Evolutionary conservation across 2,329 filamentous ascomycete species (phyloP).

Genomic region (Pseudogymnoascus sp.): DNA sequence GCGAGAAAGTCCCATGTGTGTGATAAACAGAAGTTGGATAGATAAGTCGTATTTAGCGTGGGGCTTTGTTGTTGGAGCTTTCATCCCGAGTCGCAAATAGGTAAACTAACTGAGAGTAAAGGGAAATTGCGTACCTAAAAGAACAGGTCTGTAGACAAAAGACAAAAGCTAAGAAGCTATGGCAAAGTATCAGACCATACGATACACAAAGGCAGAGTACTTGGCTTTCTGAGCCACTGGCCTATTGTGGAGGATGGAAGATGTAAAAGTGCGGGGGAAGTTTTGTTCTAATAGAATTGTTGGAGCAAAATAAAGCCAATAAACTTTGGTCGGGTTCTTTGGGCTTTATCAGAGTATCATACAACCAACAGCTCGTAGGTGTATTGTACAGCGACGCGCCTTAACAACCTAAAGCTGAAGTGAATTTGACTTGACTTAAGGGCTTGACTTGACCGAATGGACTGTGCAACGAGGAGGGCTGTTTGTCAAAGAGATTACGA

Average conservation of each 20-base stretch:
- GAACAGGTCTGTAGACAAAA: not conserved
- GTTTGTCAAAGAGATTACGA: not conserved
- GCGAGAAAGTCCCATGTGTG: not conserved
- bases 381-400: not conserved
- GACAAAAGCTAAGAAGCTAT: not conserved
- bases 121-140: not conserved
- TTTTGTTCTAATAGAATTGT: not conserved
- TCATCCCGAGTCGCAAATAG: not conserved
- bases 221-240: not conserved
- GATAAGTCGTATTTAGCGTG: not conserved
- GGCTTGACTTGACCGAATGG: not conserved
- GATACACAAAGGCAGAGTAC: not conserved
- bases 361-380: not conserved
- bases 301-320: slow-evolving; percentile 1
- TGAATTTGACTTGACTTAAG: not conserved
- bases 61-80: not conserved
- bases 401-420: not conserved
- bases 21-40: not conserved
- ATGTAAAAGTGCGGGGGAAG: not conserved
- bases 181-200: not conserved
- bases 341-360: not conserved
- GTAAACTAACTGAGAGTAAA: not conserved
- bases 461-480: not conserved
- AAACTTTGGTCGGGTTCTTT: not conserved
- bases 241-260: not conserved